Evolutionary conservation across 345 rosid genomes (phyloP).

Genomic region (Eucalyptus pauciflora): DNA sequence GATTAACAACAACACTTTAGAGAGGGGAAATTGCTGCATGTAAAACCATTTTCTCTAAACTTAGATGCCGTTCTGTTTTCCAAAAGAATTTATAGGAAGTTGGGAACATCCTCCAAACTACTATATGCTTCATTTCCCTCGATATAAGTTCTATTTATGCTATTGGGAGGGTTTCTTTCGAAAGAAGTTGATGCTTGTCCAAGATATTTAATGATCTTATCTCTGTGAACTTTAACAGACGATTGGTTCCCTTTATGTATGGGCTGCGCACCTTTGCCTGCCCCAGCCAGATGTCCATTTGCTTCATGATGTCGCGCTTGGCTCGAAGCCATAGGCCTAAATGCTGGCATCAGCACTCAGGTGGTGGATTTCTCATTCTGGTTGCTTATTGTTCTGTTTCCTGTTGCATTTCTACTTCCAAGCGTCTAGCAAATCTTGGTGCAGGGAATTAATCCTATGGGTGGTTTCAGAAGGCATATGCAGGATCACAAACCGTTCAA

Average conservation of each 20-base stretch:
- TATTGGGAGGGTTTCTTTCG: background rate
- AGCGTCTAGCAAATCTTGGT: background rate
- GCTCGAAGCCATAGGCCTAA: conserved; percentile 50
- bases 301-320: conserved; percentile 68
- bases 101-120: background rate
- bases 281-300: conserved; percentile 28
- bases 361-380: conserved; percentile 1
- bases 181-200: background rate
- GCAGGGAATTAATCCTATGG: background rate
- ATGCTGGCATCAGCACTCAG: conserved; percentile 50
- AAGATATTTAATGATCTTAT: background rate
- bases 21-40: background rate
- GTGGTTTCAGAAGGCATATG: conserved; percentile 26
- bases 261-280: conserved; percentile 61
- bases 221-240: conserved; percentile 16
- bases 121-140: background rate
- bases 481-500: conserved; percentile 52
- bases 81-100: background rate
- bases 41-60: background rate
- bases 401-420: background rate
- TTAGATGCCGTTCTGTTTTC: background rate
- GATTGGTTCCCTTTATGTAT: conserved; percentile 59
- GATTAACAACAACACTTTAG: too few relatives aligned
- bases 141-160: background rate
- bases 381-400: background rate